Percentiles rank a stretch among this genome's conserved stretches.
Evolutionary conservation across 108 stramenopile genomes (phyloP).

Genomic region (Nitzschia sp.): DNA sequence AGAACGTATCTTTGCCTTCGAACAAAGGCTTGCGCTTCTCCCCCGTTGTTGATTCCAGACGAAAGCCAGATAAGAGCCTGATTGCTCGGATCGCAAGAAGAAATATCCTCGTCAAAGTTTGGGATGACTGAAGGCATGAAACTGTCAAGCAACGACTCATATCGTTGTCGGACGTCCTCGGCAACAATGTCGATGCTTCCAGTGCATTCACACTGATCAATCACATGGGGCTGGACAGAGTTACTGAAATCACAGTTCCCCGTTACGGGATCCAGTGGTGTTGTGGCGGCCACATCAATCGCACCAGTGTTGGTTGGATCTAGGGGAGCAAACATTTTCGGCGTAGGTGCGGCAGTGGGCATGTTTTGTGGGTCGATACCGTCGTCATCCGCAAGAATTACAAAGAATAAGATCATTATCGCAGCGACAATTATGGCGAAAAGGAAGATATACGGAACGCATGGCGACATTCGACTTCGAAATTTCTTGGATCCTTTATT

Average conservation of each 20-base stretch:
- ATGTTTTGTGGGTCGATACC: not conserved
- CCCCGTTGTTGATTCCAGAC: slow-evolving; percentile 33
- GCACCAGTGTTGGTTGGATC: slow-evolving; percentile 23
- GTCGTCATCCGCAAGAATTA: slow-evolving; percentile 25
- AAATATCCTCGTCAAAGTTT: slow-evolving; percentile 22
- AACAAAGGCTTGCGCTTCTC: slow-evolving; percentile 11
- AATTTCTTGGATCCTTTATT: slow-evolving; percentile 12
- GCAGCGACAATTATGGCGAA: slow-evolving; percentile 8
- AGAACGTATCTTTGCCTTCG: slow-evolving; percentile 22
- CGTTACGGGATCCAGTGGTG: slow-evolving; percentile 17
- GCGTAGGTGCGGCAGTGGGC: slow-evolving; percentile 25
- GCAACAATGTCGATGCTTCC: slow-evolving; percentile 17
- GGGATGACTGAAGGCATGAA: slow-evolving; percentile 29
- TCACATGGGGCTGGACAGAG: slow-evolving; percentile 32
- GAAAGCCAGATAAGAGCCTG: slow-evolving; percentile 39
- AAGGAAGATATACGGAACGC: slow-evolving; percentile 18
- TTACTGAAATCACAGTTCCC: slow-evolving; percentile 25
- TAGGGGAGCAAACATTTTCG: slow-evolving; percentile 10
- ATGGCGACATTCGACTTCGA: slow-evolving; percentile 11
- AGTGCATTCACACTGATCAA: slow-evolving; percentile 39
- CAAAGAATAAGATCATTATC: slow-evolving; percentile 30
- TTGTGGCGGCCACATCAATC: slow-evolving; percentile 28
- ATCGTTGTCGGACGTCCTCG: slow-evolving; percentile 26
- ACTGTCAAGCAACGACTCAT: not conserved
- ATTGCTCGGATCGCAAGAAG: slow-evolving; percentile 32